Evolutionary conservation across 2,329 filamentous ascomycete species (phyloP), one percentile per base, ranked within the genome.

Genomic region (Colletotrichum theobromicola): DNA sequence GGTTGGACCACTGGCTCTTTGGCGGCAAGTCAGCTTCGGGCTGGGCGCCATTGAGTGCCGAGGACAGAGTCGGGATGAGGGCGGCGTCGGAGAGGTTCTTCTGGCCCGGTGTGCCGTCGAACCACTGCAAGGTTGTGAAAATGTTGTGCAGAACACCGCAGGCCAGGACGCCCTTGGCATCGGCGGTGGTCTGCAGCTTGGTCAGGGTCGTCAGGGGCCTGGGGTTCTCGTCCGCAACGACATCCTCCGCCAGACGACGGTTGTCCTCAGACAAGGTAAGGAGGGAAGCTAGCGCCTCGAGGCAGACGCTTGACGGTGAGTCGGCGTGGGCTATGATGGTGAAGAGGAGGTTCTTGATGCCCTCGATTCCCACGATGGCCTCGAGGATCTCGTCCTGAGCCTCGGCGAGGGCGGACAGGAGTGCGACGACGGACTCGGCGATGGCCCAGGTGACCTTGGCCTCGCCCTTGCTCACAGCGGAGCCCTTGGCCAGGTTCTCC

Each of bases 131-230:
- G 4, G 86, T 84, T 8, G 87, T 82, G 79, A 91, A 93, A 42
- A 93, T 82, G 76, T 93, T 93, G 80, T 93, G 92, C 15, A 93
- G 85, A 26, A 92, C 85, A 16, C 90, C 89, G 65, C 91, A 93
- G 9, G 91, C 87, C 10, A 92, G 82, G 37, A 92, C 87, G 2
- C 88, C 88, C 71, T 87, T 87, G 21, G 87, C 82, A 34, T 84
- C 88, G 37, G 83, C 83, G n/a, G 84, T 81, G 24, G 87, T 84
- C 74, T 87, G 88, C 60, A 92, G 82, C 24, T 84, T 80, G 34
- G 87, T 79, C 32, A 93, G 83, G 6, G 85, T 81, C 18, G 88
- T 85, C 74, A 91, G 89, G 78, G 87, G 88, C 26, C 82, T 83
- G 24, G 83, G 83, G 66, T 85, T 82, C 58, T 85, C 83, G 72